phyloP scores from a whole-genome alignment of 208 protist genomes.

The Trypanosoma lewisi region DNA sequence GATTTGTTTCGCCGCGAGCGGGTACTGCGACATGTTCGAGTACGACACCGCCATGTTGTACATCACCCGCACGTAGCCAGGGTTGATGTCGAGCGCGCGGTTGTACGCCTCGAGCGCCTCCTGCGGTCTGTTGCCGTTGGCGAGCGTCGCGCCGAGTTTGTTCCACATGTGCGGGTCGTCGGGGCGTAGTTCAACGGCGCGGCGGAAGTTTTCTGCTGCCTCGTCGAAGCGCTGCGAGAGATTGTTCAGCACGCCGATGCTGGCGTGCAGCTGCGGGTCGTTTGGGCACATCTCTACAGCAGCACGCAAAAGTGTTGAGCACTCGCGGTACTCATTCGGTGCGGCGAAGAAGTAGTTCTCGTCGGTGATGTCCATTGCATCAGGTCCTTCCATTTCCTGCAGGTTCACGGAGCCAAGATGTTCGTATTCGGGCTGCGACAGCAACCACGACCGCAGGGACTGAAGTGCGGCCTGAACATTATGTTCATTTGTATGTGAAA shows the following conservation, averaged over 20 bases:
- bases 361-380: slow-evolving; percentile 40
- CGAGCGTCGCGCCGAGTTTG: slow-evolving; percentile 88
- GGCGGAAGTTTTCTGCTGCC: slow-evolving; percentile 73
- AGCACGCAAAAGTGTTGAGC: slow-evolving; percentile 62
- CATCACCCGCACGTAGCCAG: slow-evolving; percentile 82
- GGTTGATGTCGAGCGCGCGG: slow-evolving; percentile 85
- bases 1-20: slow-evolving; percentile 58
- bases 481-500: slow-evolving; percentile 88
- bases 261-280: slow-evolving; percentile 67
- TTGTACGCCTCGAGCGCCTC: slow-evolving; percentile 87
- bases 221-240: slow-evolving; percentile 75
- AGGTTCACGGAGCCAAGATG: slow-evolving; percentile 64
- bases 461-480: slow-evolving; percentile 68
- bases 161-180: slow-evolving; percentile 85
- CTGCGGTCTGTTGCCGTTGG: slow-evolving; percentile 67
- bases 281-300: slow-evolving; percentile 78
- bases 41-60: slow-evolving; percentile 90
- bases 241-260: slow-evolving; percentile 84
- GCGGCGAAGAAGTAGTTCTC: slow-evolving; percentile 75
- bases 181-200: slow-evolving; percentile 66
- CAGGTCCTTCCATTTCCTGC: slow-evolving; percentile 25
- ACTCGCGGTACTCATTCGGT: slow-evolving; percentile 60
- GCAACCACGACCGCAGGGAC: slow-evolving; percentile 73
- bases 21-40: slow-evolving; percentile 76
- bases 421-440: slow-evolving; percentile 79